Evolutionary conservation across 495 filamentous ascomycete species (phyloP).

Genomic region (Apodospora peruviana): DNA sequence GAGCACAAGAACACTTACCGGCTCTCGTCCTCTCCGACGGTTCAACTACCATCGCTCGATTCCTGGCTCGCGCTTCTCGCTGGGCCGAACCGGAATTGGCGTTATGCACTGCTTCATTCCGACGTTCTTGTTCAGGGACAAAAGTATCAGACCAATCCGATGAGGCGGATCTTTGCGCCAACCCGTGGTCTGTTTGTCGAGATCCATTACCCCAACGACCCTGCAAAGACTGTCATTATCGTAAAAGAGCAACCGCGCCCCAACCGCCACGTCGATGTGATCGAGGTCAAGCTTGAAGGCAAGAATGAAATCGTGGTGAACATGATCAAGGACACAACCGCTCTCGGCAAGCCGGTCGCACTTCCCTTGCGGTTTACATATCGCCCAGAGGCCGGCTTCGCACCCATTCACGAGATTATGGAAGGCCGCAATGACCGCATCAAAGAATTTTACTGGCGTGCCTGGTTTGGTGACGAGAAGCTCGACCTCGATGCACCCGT

Average conservation of each 20-base stretch:
- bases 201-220: constrained; percentile 70
- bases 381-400: constrained; percentile 88
- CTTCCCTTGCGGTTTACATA: constrained; percentile 84
- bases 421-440: constrained; percentile 88
- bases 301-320: constrained; percentile 76
- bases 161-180: constrained; percentile 84
- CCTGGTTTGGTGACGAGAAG: constrained; percentile 88
- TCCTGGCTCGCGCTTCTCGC: constrained; percentile 85
- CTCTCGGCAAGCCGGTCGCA: constrained; percentile 67
- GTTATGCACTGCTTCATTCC: constrained; percentile 94
- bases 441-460: constrained; percentile 95
- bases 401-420: constrained; percentile 94
- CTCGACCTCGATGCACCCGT: constrained; percentile 80
- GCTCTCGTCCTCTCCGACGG: constrained; percentile 62
- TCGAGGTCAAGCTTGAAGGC: constrained; percentile 71
- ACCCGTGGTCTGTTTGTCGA: constrained; percentile 83
- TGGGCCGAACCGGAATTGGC: constrained; percentile 80
- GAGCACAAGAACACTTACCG: constrained; percentile 72
- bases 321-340: constrained; percentile 86
- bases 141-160: constrained; percentile 94
- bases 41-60: constrained; percentile 67
- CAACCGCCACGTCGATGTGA: constrained; percentile 68
- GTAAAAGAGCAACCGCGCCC: constrained; percentile 61
- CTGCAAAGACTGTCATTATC: constrained; percentile 70
- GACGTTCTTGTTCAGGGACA: constrained; percentile 93